Conservation (phyloP, 2,329 filamentous ascomycete genomes). For the Drechmeria coniospora region DNA sequence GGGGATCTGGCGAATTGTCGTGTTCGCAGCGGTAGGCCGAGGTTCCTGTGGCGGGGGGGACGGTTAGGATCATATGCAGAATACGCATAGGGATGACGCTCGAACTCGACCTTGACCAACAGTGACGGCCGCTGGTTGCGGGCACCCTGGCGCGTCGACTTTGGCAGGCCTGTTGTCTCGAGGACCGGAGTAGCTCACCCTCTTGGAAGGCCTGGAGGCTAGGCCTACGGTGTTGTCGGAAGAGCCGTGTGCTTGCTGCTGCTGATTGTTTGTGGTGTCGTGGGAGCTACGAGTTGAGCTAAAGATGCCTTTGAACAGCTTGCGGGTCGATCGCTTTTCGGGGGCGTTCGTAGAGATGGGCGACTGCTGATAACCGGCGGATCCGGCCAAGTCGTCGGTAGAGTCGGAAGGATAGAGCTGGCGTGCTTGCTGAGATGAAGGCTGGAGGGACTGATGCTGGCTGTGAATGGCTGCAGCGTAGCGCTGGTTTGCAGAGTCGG, state of each 20-base stretch:
- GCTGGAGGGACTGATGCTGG: slow-evolving; percentile 13
- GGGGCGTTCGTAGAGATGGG: slow-evolving; percentile 12
- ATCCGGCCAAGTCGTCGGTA: slow-evolving; percentile 10
- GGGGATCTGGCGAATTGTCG: slow-evolving; percentile 33
- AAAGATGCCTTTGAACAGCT: slow-evolving; percentile 39
- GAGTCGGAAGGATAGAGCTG: slow-evolving; percentile 14
- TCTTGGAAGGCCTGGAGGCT: slow-evolving; percentile 40
- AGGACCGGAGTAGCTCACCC: slow-evolving; percentile 31
- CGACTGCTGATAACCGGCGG: slow-evolving; percentile 14
- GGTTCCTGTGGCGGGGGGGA: slow-evolving; percentile 24
- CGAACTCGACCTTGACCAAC: slow-evolving; percentile 28
- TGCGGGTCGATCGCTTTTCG: slow-evolving; percentile 35
- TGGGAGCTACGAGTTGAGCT: slow-evolving; percentile 15
- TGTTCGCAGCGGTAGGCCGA: slow-evolving; percentile 15
- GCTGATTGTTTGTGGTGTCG: slow-evolving; percentile 11
- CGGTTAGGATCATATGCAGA: slow-evolving; percentile 23
- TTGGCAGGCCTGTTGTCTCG: slow-evolving; percentile 23
- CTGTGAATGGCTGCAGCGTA: slow-evolving; percentile 19
- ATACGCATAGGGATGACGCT: slow-evolving; percentile 21
- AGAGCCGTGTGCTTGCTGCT: slow-evolving; percentile 12
- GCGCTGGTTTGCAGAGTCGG: slow-evolving; percentile 38
- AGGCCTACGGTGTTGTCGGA: slow-evolving; percentile 36
- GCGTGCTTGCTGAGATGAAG: slow-evolving; percentile 15
- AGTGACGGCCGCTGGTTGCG: slow-evolving; percentile 19
- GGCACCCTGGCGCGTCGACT: slow-evolving; percentile 6